Conservation (phyloP, 2,329 filamentous ascomycete genomes). For the Aspergillus candidus region DNA sequence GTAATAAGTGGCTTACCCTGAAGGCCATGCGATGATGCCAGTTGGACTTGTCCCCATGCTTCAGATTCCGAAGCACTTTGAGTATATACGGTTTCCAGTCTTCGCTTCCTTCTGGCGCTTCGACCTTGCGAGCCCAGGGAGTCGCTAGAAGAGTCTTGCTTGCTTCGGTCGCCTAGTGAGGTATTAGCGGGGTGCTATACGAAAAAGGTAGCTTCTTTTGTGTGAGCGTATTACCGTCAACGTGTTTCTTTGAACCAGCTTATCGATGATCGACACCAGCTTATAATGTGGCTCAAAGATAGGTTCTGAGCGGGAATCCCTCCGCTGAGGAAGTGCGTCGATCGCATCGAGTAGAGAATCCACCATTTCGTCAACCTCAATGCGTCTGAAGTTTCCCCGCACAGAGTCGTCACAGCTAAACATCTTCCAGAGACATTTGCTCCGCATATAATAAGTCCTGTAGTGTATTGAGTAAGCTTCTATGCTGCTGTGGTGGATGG, state of each 20-base stretch:
- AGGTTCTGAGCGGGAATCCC: constrained; percentile 60
- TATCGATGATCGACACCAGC: constrained; percentile 73
- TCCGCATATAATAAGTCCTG: constrained; percentile 61
- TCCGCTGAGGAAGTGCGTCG: constrained; percentile 54
- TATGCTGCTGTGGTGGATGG: neutral
- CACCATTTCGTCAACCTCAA: constrained; percentile 46
- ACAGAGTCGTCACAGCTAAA: constrained; percentile 44
- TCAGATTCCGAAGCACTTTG: constrained; percentile 52
- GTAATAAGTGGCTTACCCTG: constrained; percentile 49
- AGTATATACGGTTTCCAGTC: constrained; percentile 58
- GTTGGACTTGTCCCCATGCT: constrained; percentile 76
- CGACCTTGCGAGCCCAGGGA: constrained; percentile 50
- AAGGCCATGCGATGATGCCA: constrained; percentile 93
- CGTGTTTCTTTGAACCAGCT: constrained; percentile 57
- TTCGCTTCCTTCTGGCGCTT: constrained; percentile 43
- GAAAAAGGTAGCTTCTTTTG: neutral
- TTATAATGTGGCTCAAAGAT: constrained; percentile 92
- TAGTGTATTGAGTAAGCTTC: constrained; percentile 15
- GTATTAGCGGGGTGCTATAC: constrained; percentile 20
- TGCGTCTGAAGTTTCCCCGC: constrained; percentile 30
- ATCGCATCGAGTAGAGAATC: constrained; percentile 55
- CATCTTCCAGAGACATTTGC: constrained; percentile 70
- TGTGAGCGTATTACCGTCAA: constrained; percentile 33
- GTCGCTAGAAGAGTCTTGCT: constrained; percentile 48
- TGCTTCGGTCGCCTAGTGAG: constrained; percentile 39